These are phyloP conservation scores for Phaeosphaeriaceae sp. DNA, from an alignment of 2,329 filamentous ascomycete genomes.

Conservation along the genomic window DNA sequence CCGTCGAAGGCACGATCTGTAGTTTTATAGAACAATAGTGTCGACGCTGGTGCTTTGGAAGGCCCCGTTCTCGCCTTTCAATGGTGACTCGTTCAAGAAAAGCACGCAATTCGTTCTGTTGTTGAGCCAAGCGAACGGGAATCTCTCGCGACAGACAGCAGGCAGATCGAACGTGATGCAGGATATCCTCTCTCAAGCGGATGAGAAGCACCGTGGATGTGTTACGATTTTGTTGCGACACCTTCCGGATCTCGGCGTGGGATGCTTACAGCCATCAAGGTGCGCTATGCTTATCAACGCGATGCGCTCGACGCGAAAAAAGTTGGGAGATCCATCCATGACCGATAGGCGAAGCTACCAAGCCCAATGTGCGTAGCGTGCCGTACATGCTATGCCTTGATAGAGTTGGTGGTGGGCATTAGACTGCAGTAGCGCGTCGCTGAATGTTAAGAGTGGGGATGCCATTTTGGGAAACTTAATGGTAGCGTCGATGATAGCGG, in stretches of 20 bases:
- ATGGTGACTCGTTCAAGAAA: not conserved
- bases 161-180: slow-evolving; percentile 2
- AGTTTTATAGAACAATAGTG: too few relatives aligned
- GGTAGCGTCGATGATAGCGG: slow-evolving; percentile 7
- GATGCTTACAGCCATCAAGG: slow-evolving; percentile 19
- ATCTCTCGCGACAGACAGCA: not conserved
- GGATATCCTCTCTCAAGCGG: not conserved
- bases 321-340: slow-evolving; percentile 17
- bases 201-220: slow-evolving; percentile 3
- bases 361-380: slow-evolving; percentile 8
- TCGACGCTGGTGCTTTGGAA: too few relatives aligned
- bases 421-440: slow-evolving; percentile 20
- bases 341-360: slow-evolving; percentile 22
- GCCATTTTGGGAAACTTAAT: slow-evolving; percentile 21
- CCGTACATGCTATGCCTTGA: slow-evolving; percentile 4
- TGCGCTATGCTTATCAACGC: slow-evolving; percentile 19
- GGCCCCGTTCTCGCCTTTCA: too few relatives aligned
- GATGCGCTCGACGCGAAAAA: slow-evolving; percentile 8
- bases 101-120: not conserved
- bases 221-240: slow-evolving; percentile 13
- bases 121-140: not conserved
- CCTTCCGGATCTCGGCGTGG: slow-evolving; percentile 7
- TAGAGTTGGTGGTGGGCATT: slow-evolving; percentile 9
- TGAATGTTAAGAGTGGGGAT: slow-evolving; percentile 16
- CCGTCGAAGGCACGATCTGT: too few relatives aligned